Percentiles rank a stretch among this genome's conserved stretches.
These are phyloP conservation scores for Hypomyces rosellus DNA, from an alignment of 2,329 filamentous ascomycete species.

Conservation along the genomic window DNA sequence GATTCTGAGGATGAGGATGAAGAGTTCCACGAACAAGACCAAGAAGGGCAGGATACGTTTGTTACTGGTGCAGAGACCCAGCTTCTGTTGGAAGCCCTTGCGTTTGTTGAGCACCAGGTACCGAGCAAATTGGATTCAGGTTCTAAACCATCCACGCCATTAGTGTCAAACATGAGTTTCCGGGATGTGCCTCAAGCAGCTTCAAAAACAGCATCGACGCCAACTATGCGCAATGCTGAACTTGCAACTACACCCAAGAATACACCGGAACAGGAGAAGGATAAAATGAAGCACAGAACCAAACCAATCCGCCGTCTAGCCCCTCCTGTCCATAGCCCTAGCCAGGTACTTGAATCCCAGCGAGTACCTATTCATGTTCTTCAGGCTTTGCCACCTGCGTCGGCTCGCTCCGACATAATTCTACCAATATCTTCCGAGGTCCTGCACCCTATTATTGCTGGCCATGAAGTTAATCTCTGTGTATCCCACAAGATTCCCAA, in stretches of 20 bases:
- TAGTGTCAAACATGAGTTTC: neutral
- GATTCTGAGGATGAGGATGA: conserved; percentile 43
- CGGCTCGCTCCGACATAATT: conserved; percentile 47
- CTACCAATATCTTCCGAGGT: conserved; percentile 43
- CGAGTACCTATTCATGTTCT: conserved; percentile 45
- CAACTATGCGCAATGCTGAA: neutral
- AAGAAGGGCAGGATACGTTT: conserved; percentile 17
- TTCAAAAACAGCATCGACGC: neutral
- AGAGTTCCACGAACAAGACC: conserved; percentile 9
- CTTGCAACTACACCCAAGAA: neutral
- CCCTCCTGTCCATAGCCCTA: conserved; percentile 19
- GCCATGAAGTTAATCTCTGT: conserved; percentile 49
- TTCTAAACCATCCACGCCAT: too few species aligned
- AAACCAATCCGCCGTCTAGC: conserved; percentile 21
- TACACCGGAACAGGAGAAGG: neutral
- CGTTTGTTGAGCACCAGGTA: conserved; percentile 19
- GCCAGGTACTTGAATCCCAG: conserved; percentile 36
- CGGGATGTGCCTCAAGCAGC: neutral
- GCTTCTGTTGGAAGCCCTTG: conserved; percentile 27
- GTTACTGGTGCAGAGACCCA: conserved; percentile 29
- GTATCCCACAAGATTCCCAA: conserved; percentile 49
- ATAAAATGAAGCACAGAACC: neutral
- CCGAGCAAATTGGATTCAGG: too few species aligned
- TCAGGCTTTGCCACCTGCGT: conserved; percentile 41
- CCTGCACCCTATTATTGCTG: conserved; percentile 42